Evolutionary conservation across 495 filamentous ascomycete species (phyloP), one percentile per base, ranked within the genome.

Genomic region (Aspergillus cavernicola): DNA sequence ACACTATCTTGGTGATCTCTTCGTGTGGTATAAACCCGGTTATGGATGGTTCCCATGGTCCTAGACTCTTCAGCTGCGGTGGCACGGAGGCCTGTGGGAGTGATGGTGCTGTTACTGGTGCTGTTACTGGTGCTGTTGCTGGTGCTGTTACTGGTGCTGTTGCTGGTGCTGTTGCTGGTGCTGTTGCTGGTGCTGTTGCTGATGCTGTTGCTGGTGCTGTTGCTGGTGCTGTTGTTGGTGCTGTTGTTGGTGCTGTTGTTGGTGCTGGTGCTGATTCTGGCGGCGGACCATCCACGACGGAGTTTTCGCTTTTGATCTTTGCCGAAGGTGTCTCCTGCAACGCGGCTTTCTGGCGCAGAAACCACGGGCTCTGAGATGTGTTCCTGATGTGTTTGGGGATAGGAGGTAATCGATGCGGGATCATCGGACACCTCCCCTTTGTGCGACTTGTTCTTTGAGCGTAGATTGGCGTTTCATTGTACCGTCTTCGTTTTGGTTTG

Each of bases 41-140:
- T 44, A 95, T 86, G 29, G 78, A 88, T 2, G 81, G 78, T 56
- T 95, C 90, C 88, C 88, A 92, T 1, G 75, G 78, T 1, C 84
- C 84, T 9, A 87, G 54, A 37, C 68, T 66, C 15, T 70, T 69
- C 22, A 62, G 56, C 31, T 50, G 45, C 40, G 49, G 38, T 11
- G 53, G 40, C 20, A 59, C 50, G 13, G 55, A 28, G 13, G 35
- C 43, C 46, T 60, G 29, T 15, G 29, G 16, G 15, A n/a, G n/a
- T n/a, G n/a, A n/a, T n/a, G n/a, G n/a, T n/a, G n/a, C n/a, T n/a
- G n/a, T n/a, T n/a, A n/a, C n/a, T n/a, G n/a, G n/a, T n/a, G n/a
- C n/a, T n/a, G n/a, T n/a, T n/a, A n/a, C n/a, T n/a, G n/a, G n/a
- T n/a, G n/a, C n/a, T n/a, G n/a, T n/a, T n/a, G n/a, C n/a, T n/a